phyloP scores from a whole-genome alignment of 805 yeast genomes.

The Starmerella vitae region DNA sequence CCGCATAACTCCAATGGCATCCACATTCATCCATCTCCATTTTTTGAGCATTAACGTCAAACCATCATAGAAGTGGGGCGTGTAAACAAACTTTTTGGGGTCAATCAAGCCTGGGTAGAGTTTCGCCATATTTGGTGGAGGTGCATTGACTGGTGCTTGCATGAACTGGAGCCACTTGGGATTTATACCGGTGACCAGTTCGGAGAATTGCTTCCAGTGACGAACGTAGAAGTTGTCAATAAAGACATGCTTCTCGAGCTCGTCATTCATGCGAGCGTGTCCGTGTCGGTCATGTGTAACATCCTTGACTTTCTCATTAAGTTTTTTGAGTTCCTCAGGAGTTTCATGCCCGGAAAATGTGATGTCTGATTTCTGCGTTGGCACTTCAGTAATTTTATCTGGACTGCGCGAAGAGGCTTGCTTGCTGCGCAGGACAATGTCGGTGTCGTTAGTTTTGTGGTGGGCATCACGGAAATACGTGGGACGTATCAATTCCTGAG shows the following conservation, averaged over 20 bases:
- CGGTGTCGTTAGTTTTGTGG: background rate
- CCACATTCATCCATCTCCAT: constrained; percentile 77
- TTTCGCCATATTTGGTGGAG: constrained; percentile 53
- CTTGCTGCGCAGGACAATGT: background rate
- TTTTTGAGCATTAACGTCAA: constrained; percentile 81
- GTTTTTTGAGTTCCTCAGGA: background rate
- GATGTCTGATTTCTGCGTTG: background rate
- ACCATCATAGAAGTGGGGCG: constrained; percentile 93
- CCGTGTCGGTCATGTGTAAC: constrained; percentile 1
- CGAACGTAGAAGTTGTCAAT: constrained; percentile 51
- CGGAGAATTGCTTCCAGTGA: constrained; percentile 42
- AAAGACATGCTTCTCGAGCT: constrained; percentile 11
- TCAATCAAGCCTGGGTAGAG: constrained; percentile 42
- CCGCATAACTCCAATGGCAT: constrained; percentile 77
- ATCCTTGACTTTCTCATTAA: background rate
- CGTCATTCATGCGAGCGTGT: background rate
- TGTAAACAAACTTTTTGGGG: constrained; percentile 33
- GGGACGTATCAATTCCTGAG: constrained; percentile 29
- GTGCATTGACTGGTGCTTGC: constrained; percentile 68
- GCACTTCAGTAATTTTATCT: background rate
- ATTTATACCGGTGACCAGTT: constrained; percentile 34
- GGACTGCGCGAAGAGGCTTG: background rate
- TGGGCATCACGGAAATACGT: constrained; percentile 35
- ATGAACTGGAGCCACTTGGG: constrained; percentile 44
- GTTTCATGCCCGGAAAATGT: background rate